Conservation (phyloP, 805 yeast genomes). For the Candida fluviatilis region DNA sequence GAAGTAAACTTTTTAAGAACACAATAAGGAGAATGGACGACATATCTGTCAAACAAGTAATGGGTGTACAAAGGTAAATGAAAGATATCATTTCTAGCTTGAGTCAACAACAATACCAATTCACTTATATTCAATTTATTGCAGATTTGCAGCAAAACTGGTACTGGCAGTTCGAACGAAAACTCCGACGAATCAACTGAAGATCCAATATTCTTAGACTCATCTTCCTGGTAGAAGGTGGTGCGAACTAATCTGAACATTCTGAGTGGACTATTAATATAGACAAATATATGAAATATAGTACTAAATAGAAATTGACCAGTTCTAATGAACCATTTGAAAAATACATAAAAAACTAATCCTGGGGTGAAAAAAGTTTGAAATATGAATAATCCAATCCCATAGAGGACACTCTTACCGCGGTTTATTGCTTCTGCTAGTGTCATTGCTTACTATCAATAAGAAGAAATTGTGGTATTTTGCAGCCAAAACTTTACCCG, state of each 20-base stretch:
- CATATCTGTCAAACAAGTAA: constrained; percentile 35
- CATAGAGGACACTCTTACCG: too few species aligned
- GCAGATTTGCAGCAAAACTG: not conserved
- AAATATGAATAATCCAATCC: not conserved
- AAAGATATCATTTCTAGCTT: not conserved
- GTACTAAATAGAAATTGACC: not conserved
- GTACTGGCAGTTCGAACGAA: not conserved
- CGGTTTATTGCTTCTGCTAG: too few species aligned
- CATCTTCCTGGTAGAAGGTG: not conserved
- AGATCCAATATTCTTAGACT: not conserved
- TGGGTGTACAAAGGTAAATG: constrained; percentile 16
- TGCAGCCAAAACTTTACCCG: too few species aligned
- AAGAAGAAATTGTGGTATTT: too few species aligned
- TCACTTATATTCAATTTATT: not conserved
- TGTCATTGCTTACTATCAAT: too few species aligned
- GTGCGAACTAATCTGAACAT: not conserved
- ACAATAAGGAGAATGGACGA: constrained; percentile 33
- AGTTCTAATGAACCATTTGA: not conserved
- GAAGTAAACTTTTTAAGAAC: constrained; percentile 14
- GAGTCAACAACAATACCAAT: not conserved
- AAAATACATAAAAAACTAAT: not conserved
- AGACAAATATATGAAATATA: constrained; percentile 1
- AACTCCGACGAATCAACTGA: not conserved
- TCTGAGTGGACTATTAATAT: constrained; percentile 3
- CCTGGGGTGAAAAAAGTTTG: not conserved